Conservation (phyloP, 2,329 filamentous ascomycete species). For the Herpomyces periplanetae region DNA sequence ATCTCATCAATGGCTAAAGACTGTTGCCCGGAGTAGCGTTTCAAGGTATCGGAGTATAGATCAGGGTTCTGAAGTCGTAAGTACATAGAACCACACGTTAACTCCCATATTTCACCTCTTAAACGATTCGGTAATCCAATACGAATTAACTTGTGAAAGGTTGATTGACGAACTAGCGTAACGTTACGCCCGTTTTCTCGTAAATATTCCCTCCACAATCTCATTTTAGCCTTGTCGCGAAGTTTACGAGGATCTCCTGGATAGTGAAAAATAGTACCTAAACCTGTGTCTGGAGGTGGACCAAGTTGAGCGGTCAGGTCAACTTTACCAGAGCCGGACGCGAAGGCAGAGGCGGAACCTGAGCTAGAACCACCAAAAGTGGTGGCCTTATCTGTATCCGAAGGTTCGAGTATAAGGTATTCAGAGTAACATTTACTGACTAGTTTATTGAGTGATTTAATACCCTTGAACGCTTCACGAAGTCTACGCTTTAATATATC, state of each 20-base stretch:
- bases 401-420: constrained; percentile 17
- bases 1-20: constrained; percentile 95
- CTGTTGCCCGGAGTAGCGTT: constrained; percentile 43
- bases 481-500: constrained; percentile 73
- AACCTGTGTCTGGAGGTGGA: constrained; percentile 48
- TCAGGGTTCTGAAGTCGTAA: constrained; percentile 50
- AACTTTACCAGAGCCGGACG: too few species aligned
- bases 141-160: constrained; percentile 83
- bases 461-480: constrained; percentile 47
- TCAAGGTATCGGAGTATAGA: constrained; percentile 42
- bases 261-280: constrained; percentile 73
- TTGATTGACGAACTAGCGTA: constrained; percentile 69
- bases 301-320: too few species aligned
- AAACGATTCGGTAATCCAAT: constrained; percentile 77
- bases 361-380: too few species aligned
- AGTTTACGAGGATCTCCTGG: constrained; percentile 79
- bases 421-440: constrained; percentile 65
- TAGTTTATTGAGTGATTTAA: constrained; percentile 43
- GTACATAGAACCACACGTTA: constrained; percentile 65
- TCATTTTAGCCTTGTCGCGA: constrained; percentile 79
- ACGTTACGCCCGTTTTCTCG: constrained; percentile 75
- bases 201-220: constrained; percentile 82
- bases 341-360: too few species aligned
- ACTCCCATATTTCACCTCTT: constrained; percentile 76
- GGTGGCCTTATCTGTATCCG: too few species aligned